phyloP scores from a whole-genome alignment of 108 stramenopile species.

The Nitzschia inconspicua region DNA sequence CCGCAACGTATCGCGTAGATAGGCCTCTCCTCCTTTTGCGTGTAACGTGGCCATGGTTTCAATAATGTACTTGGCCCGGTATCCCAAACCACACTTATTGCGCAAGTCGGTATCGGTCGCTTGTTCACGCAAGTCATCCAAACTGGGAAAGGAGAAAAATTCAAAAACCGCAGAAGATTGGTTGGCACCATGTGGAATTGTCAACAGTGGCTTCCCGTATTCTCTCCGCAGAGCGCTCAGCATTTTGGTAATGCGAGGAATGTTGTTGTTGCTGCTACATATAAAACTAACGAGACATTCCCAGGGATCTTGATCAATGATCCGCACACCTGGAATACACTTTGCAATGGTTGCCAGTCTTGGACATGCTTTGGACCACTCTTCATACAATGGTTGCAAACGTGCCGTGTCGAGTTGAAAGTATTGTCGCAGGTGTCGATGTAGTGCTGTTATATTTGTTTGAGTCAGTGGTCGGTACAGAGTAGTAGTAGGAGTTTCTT shows the following conservation, averaged over 20 bases:
- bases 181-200: conserved; percentile 1
- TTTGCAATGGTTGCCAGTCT: conserved; percentile 62
- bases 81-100: conserved; percentile 86
- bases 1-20: conserved; percentile 38
- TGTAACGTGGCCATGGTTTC: conserved; percentile 63
- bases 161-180: not conserved
- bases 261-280: conserved; percentile 98
- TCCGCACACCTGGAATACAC: conserved; percentile 83
- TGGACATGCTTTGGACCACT: conserved; percentile 67
- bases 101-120: conserved; percentile 76
- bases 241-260: conserved; percentile 93
- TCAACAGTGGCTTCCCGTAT: conserved; percentile 72
- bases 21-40: conserved; percentile 61
- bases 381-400: conserved; percentile 60
- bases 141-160: conserved; percentile 83
- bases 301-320: conserved; percentile 91
- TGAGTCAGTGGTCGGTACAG: conserved; percentile 62
- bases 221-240: conserved; percentile 65
- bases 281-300: conserved; percentile 98
- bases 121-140: conserved; percentile 37
- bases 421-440: conserved; percentile 41
- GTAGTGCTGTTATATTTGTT: conserved; percentile 33
- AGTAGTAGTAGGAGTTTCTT: conserved; percentile 74
- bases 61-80: conserved; percentile 90
- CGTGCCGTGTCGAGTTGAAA: conserved; percentile 68